Percentiles rank a stretch among this genome's conserved stretches.
These are phyloP conservation scores for Cladobotryum protrusum DNA, from an alignment of 2,329 filamentous ascomycete genomes.

Conservation along the genomic window DNA sequence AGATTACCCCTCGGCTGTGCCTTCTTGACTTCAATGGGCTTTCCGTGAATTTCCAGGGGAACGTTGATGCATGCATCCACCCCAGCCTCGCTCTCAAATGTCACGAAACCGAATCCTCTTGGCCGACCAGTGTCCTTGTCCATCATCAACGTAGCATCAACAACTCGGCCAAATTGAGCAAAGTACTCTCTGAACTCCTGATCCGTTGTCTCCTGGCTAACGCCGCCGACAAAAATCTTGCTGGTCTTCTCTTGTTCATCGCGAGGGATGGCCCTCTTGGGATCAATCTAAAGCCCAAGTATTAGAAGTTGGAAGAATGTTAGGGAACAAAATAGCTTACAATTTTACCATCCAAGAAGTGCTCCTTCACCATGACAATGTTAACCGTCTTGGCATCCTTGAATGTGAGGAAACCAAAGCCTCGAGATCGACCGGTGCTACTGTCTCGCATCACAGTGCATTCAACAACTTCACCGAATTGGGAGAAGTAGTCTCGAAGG, in stretches of 20 bases:
- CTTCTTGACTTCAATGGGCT: conserved; percentile 97
- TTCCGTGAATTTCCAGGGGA: conserved; percentile 86
- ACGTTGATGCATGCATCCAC: conserved; percentile 84
- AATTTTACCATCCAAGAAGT: conserved; percentile 96
- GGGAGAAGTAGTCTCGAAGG: conserved; percentile 91
- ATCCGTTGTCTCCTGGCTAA: conserved; percentile 94
- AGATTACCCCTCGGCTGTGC: conserved; percentile 93
- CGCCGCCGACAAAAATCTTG: conserved; percentile 97
- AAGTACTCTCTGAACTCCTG: conserved; percentile 96
- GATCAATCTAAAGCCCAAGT: conserved; percentile 67
- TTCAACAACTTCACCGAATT: conserved; percentile 94
- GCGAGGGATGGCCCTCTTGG: conserved; percentile 91
- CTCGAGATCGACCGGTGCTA: conserved; percentile 84
- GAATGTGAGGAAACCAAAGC: conserved; percentile 97
- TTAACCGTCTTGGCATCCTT: conserved; percentile 97
- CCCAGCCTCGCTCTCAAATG: conserved; percentile 91
- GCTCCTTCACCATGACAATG: conserved; percentile 99
- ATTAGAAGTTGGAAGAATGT: too few relatives aligned
- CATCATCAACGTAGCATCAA: conserved; percentile 99
- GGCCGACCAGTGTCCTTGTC: conserved; percentile 98
- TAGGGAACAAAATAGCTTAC: conserved; percentile 48
- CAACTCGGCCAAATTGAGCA: conserved; percentile 89
- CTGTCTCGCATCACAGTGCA: conserved; percentile 99
- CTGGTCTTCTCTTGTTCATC: conserved; percentile 98
- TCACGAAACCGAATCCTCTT: conserved; percentile 94